Evolutionary conservation across 345 rosid species (phyloP).

Genomic region (Euphorbia tirucalli): DNA sequence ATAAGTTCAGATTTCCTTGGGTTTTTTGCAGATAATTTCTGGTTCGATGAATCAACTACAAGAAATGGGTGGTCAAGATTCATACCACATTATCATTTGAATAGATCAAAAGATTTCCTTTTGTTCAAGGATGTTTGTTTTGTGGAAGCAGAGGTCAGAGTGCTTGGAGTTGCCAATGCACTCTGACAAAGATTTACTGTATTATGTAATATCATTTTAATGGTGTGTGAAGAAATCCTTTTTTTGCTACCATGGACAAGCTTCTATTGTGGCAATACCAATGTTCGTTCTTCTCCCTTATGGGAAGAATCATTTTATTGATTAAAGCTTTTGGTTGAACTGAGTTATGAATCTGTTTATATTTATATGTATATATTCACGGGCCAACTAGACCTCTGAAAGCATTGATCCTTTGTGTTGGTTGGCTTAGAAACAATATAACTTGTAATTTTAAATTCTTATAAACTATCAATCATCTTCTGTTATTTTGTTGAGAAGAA

Average conservation of each 20-base stretch:
- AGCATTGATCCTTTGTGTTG: neutral
- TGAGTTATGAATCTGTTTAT: neutral
- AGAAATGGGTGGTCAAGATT: slow-evolving; percentile 11
- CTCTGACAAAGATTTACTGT: neutral
- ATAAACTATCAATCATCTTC: neutral
- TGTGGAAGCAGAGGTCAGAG: slow-evolving; percentile 10
- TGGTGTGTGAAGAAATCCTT: neutral
- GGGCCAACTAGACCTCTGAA: neutral
- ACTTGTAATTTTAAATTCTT: too few relatives aligned
- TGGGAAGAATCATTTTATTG: neutral
- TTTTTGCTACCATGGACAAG: neutral
- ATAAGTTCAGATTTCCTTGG: neutral
- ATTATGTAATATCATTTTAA: neutral
- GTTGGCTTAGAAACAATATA: neutral
- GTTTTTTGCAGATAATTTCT: neutral
- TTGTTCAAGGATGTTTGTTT: neutral
- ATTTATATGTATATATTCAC: too few relatives aligned
- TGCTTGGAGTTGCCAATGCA: slow-evolving; percentile 1
- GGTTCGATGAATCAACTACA: neutral
- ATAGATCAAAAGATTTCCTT: neutral
- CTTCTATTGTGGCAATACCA: neutral
- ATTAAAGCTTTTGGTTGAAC: neutral
- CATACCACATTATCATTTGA: neutral
- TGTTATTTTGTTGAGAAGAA: neutral
- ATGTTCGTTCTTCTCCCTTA: neutral